These are phyloP conservation scores for Ophiocordyceps unilateralis DNA, from an alignment of 2,329 filamentous ascomycete genomes.

Conservation along the genomic window DNA sequence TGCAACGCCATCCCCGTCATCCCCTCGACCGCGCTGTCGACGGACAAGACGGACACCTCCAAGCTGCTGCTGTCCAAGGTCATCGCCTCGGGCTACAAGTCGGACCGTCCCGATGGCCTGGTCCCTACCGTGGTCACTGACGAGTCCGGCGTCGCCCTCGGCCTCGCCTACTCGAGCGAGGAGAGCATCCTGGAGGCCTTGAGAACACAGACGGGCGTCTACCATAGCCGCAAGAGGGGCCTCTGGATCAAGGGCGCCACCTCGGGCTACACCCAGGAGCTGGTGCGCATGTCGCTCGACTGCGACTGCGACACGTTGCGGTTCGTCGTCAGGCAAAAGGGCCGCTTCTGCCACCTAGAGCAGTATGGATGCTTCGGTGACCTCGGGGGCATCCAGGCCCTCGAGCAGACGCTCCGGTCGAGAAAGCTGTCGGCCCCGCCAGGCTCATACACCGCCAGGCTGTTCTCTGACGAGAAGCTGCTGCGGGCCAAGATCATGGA, in stretches of 20 bases:
- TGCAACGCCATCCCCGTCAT: slow-evolving; percentile 54
- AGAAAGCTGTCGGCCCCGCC: slow-evolving; percentile 69
- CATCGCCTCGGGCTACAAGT: slow-evolving; percentile 57
- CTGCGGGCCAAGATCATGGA: slow-evolving; percentile 95
- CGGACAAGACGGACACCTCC: slow-evolving; percentile 42
- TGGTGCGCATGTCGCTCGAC: slow-evolving; percentile 71
- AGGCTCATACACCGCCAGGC: slow-evolving; percentile 82
- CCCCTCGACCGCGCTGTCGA: slow-evolving; percentile 51
- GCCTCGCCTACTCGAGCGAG: slow-evolving; percentile 84
- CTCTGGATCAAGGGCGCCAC: slow-evolving; percentile 94
- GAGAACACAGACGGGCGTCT: slow-evolving; percentile 63
- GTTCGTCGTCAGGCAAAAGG: slow-evolving; percentile 80
- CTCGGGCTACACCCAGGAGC: slow-evolving; percentile 83
- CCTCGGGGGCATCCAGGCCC: slow-evolving; percentile 59
- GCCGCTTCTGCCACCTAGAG: slow-evolving; percentile 84
- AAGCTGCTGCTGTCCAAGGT: slow-evolving; percentile 46
- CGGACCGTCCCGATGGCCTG: slow-evolving; percentile 68
- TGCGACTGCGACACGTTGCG: slow-evolving; percentile 88
- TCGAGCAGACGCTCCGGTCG: slow-evolving; percentile 73
- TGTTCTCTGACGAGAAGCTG: slow-evolving; percentile 85
- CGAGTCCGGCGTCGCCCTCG: slow-evolving; percentile 67
- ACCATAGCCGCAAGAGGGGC: slow-evolving; percentile 88
- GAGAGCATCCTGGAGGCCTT: slow-evolving; percentile 81
- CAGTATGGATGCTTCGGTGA: slow-evolving; percentile 87
- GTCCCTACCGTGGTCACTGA: slow-evolving; percentile 85